Base-by-base conservation (phyloP, 139 green algal genomes). In the Haematococcus sp. region DNA sequence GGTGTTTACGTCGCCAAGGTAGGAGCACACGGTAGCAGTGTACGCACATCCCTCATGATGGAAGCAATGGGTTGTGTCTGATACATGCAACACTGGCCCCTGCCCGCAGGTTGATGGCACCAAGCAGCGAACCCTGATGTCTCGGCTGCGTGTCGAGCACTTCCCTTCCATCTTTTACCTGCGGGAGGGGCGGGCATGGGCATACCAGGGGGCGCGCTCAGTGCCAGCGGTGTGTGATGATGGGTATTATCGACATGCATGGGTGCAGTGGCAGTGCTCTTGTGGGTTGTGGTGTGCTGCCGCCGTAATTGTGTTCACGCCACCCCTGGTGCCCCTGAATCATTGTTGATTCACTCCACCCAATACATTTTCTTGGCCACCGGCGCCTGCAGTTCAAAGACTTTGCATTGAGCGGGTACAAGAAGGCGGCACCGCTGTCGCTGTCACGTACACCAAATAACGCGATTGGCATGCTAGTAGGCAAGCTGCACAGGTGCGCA, bases 151-250 rank as follows among this genome's bases (percentile, higher is more conserved):
- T 9, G 76, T 86, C 15, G 63, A 28, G 5, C 76, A 54, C 52
- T 86, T 77, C 58, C 81, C 81, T 28, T 75, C 67, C 27, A 70
- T 86, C 19, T 86, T 70, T 59, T 40, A 83, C 28, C 54, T 86
- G 31, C 61, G 69, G 11, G 73, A 79, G 1, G 81, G 81, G 19
- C 25, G 52, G 4, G 76, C 76, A 11, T 86, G 79, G 73, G 52
- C 60, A 19, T 86, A 86, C 76, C 28, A 68, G 13, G 74, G 73
- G 17, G 23, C 30, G 20, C 40, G 72, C 4, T 70, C 55, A 16
- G 49, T 74, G 2, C 23, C 58, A 7, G 61, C 60, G 31, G 75
- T 81, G 49, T 28, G 20, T 17, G 22, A 17, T 13, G 15, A 27
- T 64, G 54, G 1, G 9, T 55, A n/a, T 25, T 3, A 20, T n/a